phyloP scores from a whole-genome alignment of 108 stramenopile species.

The Chaetoceros muelleri region DNA sequence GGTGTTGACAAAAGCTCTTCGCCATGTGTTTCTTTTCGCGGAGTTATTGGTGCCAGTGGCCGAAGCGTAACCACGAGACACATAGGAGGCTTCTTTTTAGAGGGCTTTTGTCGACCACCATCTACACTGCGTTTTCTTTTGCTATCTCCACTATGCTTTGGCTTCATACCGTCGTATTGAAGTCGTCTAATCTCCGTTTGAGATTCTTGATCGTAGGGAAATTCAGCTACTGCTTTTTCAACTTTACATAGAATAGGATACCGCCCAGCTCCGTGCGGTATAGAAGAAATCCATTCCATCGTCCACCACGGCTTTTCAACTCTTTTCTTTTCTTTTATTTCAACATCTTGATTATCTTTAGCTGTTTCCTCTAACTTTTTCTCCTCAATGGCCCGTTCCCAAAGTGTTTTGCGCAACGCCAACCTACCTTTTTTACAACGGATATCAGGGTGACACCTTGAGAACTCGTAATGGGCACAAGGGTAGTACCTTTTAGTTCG shows the following conservation, averaged over 20 bases:
- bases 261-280: constrained; percentile 4
- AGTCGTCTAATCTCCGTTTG: not conserved
- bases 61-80: constrained; percentile 21
- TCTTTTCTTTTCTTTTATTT: not conserved
- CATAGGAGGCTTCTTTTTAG: constrained; percentile 2
- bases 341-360: constrained; percentile 4
- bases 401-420: constrained; percentile 21
- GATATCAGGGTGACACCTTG: constrained; percentile 22
- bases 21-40: constrained; percentile 9
- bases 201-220: constrained; percentile 27
- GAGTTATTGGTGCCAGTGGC: constrained; percentile 26
- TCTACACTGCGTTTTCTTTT: constrained; percentile 7
- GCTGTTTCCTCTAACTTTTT: not conserved
- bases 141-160: not conserved
- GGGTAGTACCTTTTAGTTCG: constrained; percentile 54
- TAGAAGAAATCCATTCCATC: constrained; percentile 24
- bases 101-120: not conserved
- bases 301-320: constrained; percentile 19
- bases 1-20: constrained; percentile 8
- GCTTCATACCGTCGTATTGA: not conserved
- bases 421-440: constrained; percentile 14
- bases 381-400: constrained; percentile 19
- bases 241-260: constrained; percentile 49
- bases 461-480: constrained; percentile 22
- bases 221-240: constrained; percentile 34